Percentiles rank a stretch among this genome's conserved stretches.
These are phyloP conservation scores for Aureobasidium sp. DNA, from an alignment of 2,329 filamentous ascomycete genomes.

Conservation along the genomic window DNA sequence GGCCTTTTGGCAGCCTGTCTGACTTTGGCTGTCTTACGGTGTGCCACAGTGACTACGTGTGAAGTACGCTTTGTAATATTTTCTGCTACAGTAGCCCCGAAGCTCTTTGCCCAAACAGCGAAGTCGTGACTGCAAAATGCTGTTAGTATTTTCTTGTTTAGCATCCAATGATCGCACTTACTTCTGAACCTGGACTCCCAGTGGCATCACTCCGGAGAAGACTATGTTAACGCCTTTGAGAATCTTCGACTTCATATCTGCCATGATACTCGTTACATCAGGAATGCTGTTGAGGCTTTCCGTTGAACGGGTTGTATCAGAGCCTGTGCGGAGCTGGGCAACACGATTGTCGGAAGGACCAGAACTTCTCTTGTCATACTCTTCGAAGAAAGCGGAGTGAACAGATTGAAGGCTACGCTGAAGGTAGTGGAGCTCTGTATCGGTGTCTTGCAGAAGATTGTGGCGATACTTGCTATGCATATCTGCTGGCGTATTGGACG, in stretches of 20 bases:
- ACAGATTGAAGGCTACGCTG: slow-evolving; percentile 68
- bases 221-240: slow-evolving; percentile 72
- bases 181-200: slow-evolving; percentile 67
- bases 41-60: slow-evolving; percentile 65
- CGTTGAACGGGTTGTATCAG: slow-evolving; percentile 41
- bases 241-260: slow-evolving; percentile 68
- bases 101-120: slow-evolving; percentile 76
- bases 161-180: slow-evolving; percentile 27
- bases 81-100: slow-evolving; percentile 64
- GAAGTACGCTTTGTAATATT: slow-evolving; percentile 52
- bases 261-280: slow-evolving; percentile 80
- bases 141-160: slow-evolving; percentile 25
- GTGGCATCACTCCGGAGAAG: slow-evolving; percentile 81
- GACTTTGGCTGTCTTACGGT: slow-evolving; percentile 80
- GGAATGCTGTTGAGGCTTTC: slow-evolving; percentile 59
- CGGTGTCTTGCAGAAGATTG: slow-evolving; percentile 79
- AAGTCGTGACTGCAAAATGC: slow-evolving; percentile 61
- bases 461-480: slow-evolving; percentile 50
- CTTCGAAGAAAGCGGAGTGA: slow-evolving; percentile 73
- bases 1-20: slow-evolving; percentile 73
- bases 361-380: slow-evolving; percentile 58
- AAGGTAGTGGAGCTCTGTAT: slow-evolving; percentile 71
- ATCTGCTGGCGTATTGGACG: slow-evolving; percentile 29
- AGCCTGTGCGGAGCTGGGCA: slow-evolving; percentile 46
- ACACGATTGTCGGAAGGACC: slow-evolving; percentile 40